Base-by-base conservation (phyloP, 2,329 filamentous ascomycete genomes). In the Ophiognomonia clavigignenti-juglandacearum region DNA sequence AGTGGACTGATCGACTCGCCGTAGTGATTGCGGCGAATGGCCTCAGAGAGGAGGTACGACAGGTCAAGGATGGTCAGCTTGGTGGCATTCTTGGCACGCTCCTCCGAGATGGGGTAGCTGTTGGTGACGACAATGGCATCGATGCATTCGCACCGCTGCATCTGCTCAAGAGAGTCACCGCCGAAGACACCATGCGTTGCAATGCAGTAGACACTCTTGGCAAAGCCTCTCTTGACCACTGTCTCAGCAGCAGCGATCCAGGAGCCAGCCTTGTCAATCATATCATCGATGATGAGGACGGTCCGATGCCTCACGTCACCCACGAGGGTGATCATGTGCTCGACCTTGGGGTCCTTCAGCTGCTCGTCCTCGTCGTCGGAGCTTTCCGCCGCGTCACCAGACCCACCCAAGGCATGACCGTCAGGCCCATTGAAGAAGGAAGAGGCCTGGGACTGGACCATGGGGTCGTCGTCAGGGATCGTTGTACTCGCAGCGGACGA, bases 181-280 rank as follows among this genome's bases (percentile, higher is more conserved):
- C 91, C 91, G 65, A 98, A 97, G 29, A 98, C 79, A 34, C 91
- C 93, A 61, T 98, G 93, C 0, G 93, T 97, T 7, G 92, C 93
- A 71, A 98, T 95, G 74, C 90, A 96, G 68, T 96, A 97, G 29
- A 98, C 93, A 67, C 87, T 93, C 58, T 88, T 95, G 1, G 93
- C 93, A 37, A 82, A 80, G 54, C 93, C 95, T 54, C 86, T 82
- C 74, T 97, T 97, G 44, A 96, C 88, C 2, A 96, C 92, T 1
- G 91, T 95, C 72, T 98, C 93, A 11, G 93, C 93, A 6, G 93
- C 93, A 6, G 92, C 92, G 56, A 98, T 95, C 93, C 93, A 98
- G 6, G 89, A 96, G 13, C 86, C 88, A 9, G 90, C 84, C 71
- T 96, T 96, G 70, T 98, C 93, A 61, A 98, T 96, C 87, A 98